Evolutionary conservation across 1,139 yeast species (phyloP), one percentile per base, ranked within the genome.

Genomic region (Hyphopichia burtonii): DNA sequence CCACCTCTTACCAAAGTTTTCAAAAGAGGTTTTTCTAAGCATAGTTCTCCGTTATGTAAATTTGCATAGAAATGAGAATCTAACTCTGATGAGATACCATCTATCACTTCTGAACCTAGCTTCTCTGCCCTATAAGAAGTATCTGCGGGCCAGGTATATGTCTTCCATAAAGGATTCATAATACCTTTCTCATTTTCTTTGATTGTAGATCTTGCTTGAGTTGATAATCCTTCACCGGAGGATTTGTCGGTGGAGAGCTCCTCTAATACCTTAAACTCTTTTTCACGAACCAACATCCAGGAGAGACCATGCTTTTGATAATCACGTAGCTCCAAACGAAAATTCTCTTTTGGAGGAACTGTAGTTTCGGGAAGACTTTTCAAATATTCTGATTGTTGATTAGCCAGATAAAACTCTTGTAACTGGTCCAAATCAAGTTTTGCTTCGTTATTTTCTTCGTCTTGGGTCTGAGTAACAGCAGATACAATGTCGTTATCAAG

Each of bases 81-180:
- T 12, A n/a, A n/a, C 10, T 25, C 30, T 19, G 32, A 19, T 23
- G 27, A 18, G 4, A 22, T 18, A 4, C 28, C 28, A 25, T 10
- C 12, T 9, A 12, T 10, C 4, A 4, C 28, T 25, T 8, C 12
- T 9, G 28, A 25, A 22, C 37, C 14, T 30, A 18, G 18, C 31
- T 25, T 25, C 34, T 34, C 30, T 15, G 23, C 18, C 17, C 39
- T 16, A n/a, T 17, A 19, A 2, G 76, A 64, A 37, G 63, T 60
- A 48, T 75, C 70, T 20, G 58, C 61, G 3, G 96, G 96, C 94
- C 96, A 91, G 45, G 65, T 66, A 54, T 79, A 86, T 42, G 81
- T 80, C 46, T 80, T 81, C 98, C 98, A 93, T 25, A 93, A 63
- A 0, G 98, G 99, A 55, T 90, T 88, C 69, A 86, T 75, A 22